Conservation (phyloP, 306 rosid genomes). For the Vachellia collinsii region DNA sequence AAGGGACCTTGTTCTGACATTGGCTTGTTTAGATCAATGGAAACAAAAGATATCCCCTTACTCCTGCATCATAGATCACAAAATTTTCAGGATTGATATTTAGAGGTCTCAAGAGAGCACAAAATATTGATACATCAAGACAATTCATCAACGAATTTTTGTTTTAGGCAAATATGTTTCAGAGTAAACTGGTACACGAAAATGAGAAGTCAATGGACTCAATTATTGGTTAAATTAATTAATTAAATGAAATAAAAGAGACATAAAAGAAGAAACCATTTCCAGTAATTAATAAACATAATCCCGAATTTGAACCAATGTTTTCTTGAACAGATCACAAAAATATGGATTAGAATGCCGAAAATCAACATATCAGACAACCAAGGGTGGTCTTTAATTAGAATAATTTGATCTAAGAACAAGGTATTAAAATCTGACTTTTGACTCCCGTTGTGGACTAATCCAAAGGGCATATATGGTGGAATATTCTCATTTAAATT, state of each 20-base stretch:
- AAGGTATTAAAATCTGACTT: conserved; percentile 37
- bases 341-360: conserved; percentile 25
- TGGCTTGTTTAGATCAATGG: conserved; percentile 53
- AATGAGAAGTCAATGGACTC: neutral
- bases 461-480: conserved; percentile 44
- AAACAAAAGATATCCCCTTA: conserved; percentile 53
- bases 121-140: neutral
- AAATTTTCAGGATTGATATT: conserved; percentile 21
- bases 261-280: conserved; percentile 3
- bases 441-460: conserved; percentile 30
- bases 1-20: conserved; percentile 59
- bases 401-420: conserved; percentile 18
- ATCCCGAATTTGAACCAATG: conserved; percentile 30
- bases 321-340: conserved; percentile 13
- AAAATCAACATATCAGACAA: conserved; percentile 11
- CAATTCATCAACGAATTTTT: neutral
- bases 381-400: conserved; percentile 17
- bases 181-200: neutral
- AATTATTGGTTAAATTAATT: neutral
- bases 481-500: conserved; percentile 51
- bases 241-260: neutral
- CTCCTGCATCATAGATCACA: conserved; percentile 42
- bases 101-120: neutral
- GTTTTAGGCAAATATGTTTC: conserved; percentile 18
- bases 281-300: neutral